These are phyloP conservation scores for Colletotrichum sp. DNA, from an alignment of 2,329 filamentous ascomycete genomes.

Conservation along the genomic window DNA sequence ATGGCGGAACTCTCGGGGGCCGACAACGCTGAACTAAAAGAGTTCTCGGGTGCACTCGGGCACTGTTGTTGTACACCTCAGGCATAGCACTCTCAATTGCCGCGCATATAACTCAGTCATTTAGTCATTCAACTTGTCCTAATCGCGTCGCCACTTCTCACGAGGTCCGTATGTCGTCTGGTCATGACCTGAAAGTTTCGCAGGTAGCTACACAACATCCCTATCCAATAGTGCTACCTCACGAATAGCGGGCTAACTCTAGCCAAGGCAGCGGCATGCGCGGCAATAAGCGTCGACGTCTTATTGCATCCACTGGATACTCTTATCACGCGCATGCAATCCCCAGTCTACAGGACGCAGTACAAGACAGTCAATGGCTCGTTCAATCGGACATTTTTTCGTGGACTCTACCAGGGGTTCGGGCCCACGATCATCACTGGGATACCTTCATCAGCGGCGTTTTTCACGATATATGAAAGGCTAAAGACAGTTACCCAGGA, in stretches of 20 bases:
- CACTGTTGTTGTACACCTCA: background rate
- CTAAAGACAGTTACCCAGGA: background rate
- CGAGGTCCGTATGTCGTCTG: background rate
- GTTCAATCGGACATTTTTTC: constrained; percentile 14
- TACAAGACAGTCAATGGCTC: constrained; percentile 17
- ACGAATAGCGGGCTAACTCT: background rate
- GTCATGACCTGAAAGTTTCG: background rate
- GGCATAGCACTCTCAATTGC: background rate
- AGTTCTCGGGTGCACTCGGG: background rate
- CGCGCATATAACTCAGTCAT: background rate
- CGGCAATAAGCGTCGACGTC: constrained; percentile 15
- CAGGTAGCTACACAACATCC: background rate
- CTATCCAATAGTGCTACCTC: background rate
- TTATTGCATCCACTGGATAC: constrained; percentile 24
- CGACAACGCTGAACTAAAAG: background rate
- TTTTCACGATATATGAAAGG: constrained; percentile 24
- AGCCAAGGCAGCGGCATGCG: background rate
- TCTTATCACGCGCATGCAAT: constrained; percentile 23
- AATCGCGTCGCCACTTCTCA: fast-evolving
- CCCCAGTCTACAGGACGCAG: constrained; percentile 15
- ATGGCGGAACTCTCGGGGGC: background rate
- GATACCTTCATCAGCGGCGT: constrained; percentile 20
- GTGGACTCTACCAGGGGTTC: constrained; percentile 24
- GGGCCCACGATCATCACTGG: constrained; percentile 22
- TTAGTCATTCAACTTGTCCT: fast-evolving